Conservation (phyloP, 2,329 filamentous ascomycete species). For the Rutstroemia sp. region DNA sequence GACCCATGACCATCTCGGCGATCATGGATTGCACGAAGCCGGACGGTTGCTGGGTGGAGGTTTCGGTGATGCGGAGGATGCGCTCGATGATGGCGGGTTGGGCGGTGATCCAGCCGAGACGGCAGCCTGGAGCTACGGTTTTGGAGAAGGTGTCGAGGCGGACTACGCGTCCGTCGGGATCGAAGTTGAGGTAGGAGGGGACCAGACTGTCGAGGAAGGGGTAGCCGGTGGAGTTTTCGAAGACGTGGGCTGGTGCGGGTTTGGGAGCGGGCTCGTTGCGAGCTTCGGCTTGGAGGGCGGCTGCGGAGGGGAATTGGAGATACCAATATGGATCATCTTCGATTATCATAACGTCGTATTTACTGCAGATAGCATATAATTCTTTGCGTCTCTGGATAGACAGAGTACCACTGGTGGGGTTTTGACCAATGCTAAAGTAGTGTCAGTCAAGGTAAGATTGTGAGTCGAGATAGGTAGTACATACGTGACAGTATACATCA, state of each 20-base stretch:
- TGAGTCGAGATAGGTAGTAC: constrained; percentile 30
- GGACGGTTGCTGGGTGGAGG: constrained; percentile 73
- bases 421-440: constrained; percentile 66
- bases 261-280: constrained; percentile 30
- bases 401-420: constrained; percentile 73
- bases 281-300: constrained; percentile 29
- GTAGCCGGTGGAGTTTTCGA: constrained; percentile 52
- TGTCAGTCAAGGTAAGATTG: constrained; percentile 12
- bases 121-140: constrained; percentile 81
- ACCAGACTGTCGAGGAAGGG: constrained; percentile 75
- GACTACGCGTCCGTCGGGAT: constrained; percentile 79
- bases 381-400: constrained; percentile 67
- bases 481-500: constrained; percentile 87
- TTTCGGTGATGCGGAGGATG: constrained; percentile 65
- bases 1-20: constrained; percentile 68
- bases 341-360: constrained; percentile 83
- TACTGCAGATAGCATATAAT: constrained; percentile 71
- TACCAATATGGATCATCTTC: constrained; percentile 98
- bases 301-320: constrained; percentile 75
- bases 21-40: constrained; percentile 85
- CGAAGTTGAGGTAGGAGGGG: constrained; percentile 74
- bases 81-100: constrained; percentile 73
- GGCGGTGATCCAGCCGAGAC: constrained; percentile 84
- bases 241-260: constrained; percentile 20
- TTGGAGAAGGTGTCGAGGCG: constrained; percentile 93